A percentile compares a stretch with the other conserved stretches of the same genome.
Evolutionary conservation across 345 rosid species (phyloP).

Genomic region (Bruguiera sexangula): DNA sequence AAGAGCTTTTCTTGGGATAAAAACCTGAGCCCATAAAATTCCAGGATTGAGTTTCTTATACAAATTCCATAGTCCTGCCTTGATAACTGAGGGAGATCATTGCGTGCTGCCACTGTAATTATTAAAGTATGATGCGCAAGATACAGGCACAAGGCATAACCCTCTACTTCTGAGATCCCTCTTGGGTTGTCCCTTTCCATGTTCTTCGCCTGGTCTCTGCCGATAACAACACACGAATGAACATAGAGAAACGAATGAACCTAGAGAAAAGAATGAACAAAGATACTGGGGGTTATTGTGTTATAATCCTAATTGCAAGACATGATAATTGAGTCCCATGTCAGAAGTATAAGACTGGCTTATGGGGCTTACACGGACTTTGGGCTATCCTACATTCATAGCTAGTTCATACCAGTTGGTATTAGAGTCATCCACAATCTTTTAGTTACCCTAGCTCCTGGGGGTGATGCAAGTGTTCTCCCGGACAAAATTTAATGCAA

Average conservation of each 20-base stretch:
- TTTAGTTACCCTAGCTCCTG: too few relatives aligned
- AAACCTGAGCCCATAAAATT: neutral
- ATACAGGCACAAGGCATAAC: slow-evolving; percentile 35
- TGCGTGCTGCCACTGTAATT: neutral
- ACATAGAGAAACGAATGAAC: neutral
- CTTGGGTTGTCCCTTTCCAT: slow-evolving; percentile 17
- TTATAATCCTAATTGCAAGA: too few relatives aligned
- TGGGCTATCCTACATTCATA: too few relatives aligned
- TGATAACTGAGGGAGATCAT: neutral
- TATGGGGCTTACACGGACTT: too few relatives aligned
- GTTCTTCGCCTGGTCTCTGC: slow-evolving; percentile 21
- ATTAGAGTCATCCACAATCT: too few relatives aligned
- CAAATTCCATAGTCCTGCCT: neutral
- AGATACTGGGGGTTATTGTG: neutral
- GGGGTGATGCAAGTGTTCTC: too few relatives aligned
- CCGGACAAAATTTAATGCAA: too few relatives aligned
- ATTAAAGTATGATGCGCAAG: slow-evolving; percentile 27
- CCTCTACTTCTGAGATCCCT: slow-evolving; percentile 35
- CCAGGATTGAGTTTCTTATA: neutral
- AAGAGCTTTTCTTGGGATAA: too few relatives aligned
- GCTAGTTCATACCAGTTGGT: too few relatives aligned
- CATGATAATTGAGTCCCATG: too few relatives aligned
- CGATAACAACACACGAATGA: neutral
- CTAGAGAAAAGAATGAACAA: neutral
- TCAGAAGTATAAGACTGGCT: too few relatives aligned